Evolutionary conservation across 805 yeast genomes (phyloP).

Genomic region (Tetrapisispora nanseiensis): DNA sequence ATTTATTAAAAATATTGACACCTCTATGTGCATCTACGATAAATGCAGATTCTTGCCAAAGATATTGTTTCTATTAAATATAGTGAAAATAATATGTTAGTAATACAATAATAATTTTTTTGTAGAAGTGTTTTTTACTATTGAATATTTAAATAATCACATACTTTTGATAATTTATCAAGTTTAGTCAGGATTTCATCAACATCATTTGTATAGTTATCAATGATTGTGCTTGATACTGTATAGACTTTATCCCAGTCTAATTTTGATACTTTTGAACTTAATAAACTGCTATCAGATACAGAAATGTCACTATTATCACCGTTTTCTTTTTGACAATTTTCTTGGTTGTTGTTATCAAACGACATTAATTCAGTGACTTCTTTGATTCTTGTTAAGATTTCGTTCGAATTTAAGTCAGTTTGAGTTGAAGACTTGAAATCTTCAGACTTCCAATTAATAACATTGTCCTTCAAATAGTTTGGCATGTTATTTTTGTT

Average conservation of each 20-base stretch:
- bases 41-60: conserved; percentile 30
- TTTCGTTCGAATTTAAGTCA: conserved; percentile 11
- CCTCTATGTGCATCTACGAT: conserved; percentile 26
- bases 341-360: neutral
- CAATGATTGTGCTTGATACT: conserved; percentile 24
- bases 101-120: no score
- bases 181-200: conserved; percentile 17
- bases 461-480: conserved; percentile 13
- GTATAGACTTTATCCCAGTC: conserved; percentile 27
- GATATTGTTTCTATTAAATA: conserved; percentile 16
- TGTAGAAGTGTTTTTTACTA: neutral
- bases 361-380: conserved; percentile 10
- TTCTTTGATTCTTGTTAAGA: conserved; percentile 11
- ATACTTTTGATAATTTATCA: conserved; percentile 18
- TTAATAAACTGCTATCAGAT: conserved; percentile 2
- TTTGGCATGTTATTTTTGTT: neutral
- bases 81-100: conserved; percentile 3
- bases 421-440: conserved; percentile 7
- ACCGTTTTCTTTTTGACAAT: conserved; percentile 2
- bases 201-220: conserved; percentile 21
- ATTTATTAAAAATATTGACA: conserved; percentile 16
- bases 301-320: conserved; percentile 2
- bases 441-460: conserved; percentile 19
- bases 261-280: conserved; percentile 8
- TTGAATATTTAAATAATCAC: conserved; percentile 3